Percentiles rank a stretch among this genome's conserved stretches.
Conservation (phyloP, 208 protist species). For the Porcisia hertigi region DNA sequence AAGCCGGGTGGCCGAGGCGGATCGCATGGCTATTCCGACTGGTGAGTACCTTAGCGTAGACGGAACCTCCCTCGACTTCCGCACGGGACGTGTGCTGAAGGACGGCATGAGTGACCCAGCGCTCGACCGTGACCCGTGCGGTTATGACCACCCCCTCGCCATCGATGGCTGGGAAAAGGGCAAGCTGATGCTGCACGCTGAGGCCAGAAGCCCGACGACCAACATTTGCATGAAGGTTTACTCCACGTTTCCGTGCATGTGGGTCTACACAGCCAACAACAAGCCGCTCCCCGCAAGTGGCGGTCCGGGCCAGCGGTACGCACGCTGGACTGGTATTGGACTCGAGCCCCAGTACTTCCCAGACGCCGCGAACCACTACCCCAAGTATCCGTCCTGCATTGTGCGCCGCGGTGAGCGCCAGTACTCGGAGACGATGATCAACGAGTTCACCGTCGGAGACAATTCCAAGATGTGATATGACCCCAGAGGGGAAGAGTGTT, state of each 20-base stretch:
- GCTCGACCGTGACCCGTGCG: slow-evolving; percentile 50
- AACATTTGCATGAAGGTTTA: slow-evolving; percentile 61
- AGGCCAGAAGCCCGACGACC: slow-evolving; percentile 44
- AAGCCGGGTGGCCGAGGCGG: slow-evolving; percentile 34
- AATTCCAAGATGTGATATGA: slow-evolving; percentile 21
- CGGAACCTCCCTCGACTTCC: slow-evolving; percentile 47
- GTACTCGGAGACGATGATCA: slow-evolving; percentile 51
- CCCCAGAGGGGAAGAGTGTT: too few relatives aligned
- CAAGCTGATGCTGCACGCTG: slow-evolving; percentile 44
- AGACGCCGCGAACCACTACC: slow-evolving; percentile 41
- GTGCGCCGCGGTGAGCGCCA: slow-evolving; percentile 42
- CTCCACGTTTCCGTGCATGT: slow-evolving; percentile 60
- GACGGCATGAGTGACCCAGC: slow-evolving; percentile 39
- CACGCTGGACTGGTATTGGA: slow-evolving; percentile 36
- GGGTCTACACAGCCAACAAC: slow-evolving; percentile 78
- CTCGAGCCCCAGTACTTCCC: slow-evolving; percentile 64
- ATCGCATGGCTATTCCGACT: slow-evolving; percentile 41
- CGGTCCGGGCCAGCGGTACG: slow-evolving; percentile 47
- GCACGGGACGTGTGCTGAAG: slow-evolving; percentile 28
- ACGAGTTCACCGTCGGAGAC: slow-evolving; percentile 47
- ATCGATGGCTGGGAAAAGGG: slow-evolving; percentile 45
- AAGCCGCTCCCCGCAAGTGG: slow-evolving; percentile 42
- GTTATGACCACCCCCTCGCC: slow-evolving; percentile 58
- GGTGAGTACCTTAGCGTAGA: slow-evolving; percentile 37
- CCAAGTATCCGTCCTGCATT: slow-evolving; percentile 36